A percentile compares a stretch with the other conserved stretches of the same genome.
These are phyloP conservation scores for Penicillium freii DNA, from an alignment of 2,329 filamentous ascomycete genomes.

Conservation along the genomic window DNA sequence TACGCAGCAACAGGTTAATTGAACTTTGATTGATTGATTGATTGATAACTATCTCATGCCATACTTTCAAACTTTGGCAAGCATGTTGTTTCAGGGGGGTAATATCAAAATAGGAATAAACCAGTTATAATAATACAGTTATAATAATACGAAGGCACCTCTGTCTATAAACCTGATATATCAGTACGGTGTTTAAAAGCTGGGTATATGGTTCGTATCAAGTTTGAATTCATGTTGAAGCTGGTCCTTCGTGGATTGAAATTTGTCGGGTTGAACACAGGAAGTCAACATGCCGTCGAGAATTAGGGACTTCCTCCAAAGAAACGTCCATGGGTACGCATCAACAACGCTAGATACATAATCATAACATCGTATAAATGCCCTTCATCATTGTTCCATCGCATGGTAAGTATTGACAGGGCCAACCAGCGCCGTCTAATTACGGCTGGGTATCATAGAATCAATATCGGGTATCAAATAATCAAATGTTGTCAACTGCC, in stretches of 20 bases:
- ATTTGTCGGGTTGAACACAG: neutral
- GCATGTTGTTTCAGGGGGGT: too few relatives aligned
- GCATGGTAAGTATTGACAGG: conserved; percentile 34
- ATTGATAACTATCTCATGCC: neutral
- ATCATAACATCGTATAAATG: conserved; percentile 7
- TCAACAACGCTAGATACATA: neutral
- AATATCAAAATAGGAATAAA: neutral
- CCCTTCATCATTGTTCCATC: conserved; percentile 23
- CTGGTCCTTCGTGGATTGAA: neutral
- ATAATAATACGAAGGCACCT: too few relatives aligned
- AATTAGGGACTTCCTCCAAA: neutral
- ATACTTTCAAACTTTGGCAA: neutral
- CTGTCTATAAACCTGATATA: too few relatives aligned
- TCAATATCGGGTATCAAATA: conserved; percentile 5
- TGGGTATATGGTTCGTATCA: too few relatives aligned
- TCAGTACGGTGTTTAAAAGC: neutral
- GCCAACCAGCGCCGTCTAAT: conserved; percentile 37
- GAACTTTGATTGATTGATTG: too few relatives aligned
- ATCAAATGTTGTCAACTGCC: neutral
- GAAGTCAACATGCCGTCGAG: neutral
- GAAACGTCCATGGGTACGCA: neutral
- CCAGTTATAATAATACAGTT: too few relatives aligned
- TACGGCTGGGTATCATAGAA: conserved; percentile 31
- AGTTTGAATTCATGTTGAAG: neutral
- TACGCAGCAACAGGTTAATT: too few relatives aligned